Base-by-base conservation (phyloP, 2,329 filamentous ascomycete species). In the Apiospora phragmitis region DNA sequence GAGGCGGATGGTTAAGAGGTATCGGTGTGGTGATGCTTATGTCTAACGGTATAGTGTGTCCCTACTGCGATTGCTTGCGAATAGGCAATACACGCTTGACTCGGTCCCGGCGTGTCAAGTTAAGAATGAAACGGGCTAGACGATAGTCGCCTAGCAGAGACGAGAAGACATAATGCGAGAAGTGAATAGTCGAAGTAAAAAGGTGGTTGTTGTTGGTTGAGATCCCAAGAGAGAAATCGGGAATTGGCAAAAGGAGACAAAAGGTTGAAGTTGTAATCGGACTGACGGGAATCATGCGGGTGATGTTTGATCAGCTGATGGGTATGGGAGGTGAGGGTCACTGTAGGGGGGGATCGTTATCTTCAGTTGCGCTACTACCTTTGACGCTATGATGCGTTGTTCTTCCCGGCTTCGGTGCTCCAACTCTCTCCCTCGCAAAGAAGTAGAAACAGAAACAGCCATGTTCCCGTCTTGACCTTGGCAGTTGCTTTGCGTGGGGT, bases 111-210 rank as follows among this genome's bases (percentile, higher is more conserved):
- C 71, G 65, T 62, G 42, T 68, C 66, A 66, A 72, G 71, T 72
- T 71, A 47, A 65, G 68, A 71, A 35, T 68, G 72, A 72, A 67
- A 73, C 72, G 67, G 72, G 74, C 74, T 73, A 78, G 76, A 77
- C 76, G 74, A 74, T 68, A 65, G 65, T 72, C 72, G 75, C 75
- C 76, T 78, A 76, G 75, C 65, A 75, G 68, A 70, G 73, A 73
- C 69, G 72, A 67, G n/a, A 77, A 71, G 70, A 74, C 73, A 78
- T 76, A 29, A 75, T 74, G 73, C 65, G 71, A 35, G 26, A 42
- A 72, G 70, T 69, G 18, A 65, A 72, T 32, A 26, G 18, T 47
- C 70, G 69, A 68, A 43, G 66, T 59, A 68, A 18, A 69, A 71
- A 69, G 62, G 70, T 67, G 32, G 67, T 41, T 51, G 43, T 29